Percentiles rank a stretch among this genome's conserved stretches.
These are phyloP conservation scores for Phytophthora kernoviae DNA, from an alignment of 352 stramenopile genomes.

Conservation along the genomic window DNA sequence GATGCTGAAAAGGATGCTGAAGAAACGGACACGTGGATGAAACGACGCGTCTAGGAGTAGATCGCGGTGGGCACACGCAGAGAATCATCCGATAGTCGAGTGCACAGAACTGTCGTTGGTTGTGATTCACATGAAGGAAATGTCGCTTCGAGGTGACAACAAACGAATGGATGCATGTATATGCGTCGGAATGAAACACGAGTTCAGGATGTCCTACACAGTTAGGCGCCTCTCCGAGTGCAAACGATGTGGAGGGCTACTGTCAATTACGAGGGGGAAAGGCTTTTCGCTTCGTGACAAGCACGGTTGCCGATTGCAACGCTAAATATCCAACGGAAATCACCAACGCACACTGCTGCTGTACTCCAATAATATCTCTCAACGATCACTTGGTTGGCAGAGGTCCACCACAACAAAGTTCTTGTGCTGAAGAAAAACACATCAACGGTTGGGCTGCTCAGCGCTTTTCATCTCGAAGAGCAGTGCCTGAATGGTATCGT, in stretches of 20 bases:
- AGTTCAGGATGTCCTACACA: background rate
- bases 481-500: slow-evolving; percentile 1
- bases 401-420: no score
- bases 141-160: slow-evolving; percentile 3
- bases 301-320: background rate
- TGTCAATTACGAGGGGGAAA: no score
- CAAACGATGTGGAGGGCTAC: no score
- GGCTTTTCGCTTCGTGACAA: background rate
- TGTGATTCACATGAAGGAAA: background rate
- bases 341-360: background rate
- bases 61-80: no score
- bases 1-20: background rate
- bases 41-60: background rate
- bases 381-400: no score
- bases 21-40: background rate
- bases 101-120: background rate
- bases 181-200: background rate
- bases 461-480: slow-evolving; percentile 3
- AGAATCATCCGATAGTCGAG: no score
- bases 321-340: background rate
- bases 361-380: no score
- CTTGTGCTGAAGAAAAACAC: background rate
- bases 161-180: background rate
- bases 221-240: no score
- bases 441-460: background rate